A percentile compares a stretch with the other conserved stretches of the same genome.
phyloP scores from a whole-genome alignment of 139 green algal species.

The Zygnema cylindricum region DNA sequence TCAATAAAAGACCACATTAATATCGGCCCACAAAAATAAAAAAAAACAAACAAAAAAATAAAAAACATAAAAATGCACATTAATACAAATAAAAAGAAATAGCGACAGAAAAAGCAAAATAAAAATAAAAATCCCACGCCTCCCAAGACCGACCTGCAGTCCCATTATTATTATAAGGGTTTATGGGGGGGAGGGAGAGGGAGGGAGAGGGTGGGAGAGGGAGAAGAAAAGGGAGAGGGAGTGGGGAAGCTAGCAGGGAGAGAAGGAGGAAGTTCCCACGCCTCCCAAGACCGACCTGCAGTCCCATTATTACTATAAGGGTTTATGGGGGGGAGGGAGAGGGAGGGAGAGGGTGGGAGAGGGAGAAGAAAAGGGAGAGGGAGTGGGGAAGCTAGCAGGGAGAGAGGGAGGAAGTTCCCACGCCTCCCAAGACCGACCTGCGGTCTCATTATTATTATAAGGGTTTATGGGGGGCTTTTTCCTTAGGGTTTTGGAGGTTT shows the following conservation, averaged over 20 bases:
- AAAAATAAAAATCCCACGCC: background rate
- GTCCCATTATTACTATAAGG: background rate
- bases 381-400: background rate
- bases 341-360: no score
- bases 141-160: constrained; percentile 6
- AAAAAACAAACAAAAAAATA: background rate
- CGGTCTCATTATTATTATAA: constrained; percentile 2
- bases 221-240: constrained; percentile 76
- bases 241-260: constrained; percentile 80
- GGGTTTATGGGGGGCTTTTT: background rate
- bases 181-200: no score
- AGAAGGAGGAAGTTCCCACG: constrained; percentile 76
- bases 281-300: constrained; percentile 72
- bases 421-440: constrained; percentile 73
- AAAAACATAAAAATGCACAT: constrained; percentile 1
- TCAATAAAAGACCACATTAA: constrained; percentile 6
- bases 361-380: background rate
- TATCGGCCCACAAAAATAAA: background rate
- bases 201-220: no score
- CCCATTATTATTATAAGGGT: constrained; percentile 21
- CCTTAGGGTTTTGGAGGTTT: no score
- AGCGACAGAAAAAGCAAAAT: background rate
- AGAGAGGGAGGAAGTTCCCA: constrained; percentile 74
- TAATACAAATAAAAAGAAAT: background rate
- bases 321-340: background rate